Base-by-base conservation (phyloP, 2,329 filamentous ascomycete genomes). In the Penicillium sp. region DNA sequence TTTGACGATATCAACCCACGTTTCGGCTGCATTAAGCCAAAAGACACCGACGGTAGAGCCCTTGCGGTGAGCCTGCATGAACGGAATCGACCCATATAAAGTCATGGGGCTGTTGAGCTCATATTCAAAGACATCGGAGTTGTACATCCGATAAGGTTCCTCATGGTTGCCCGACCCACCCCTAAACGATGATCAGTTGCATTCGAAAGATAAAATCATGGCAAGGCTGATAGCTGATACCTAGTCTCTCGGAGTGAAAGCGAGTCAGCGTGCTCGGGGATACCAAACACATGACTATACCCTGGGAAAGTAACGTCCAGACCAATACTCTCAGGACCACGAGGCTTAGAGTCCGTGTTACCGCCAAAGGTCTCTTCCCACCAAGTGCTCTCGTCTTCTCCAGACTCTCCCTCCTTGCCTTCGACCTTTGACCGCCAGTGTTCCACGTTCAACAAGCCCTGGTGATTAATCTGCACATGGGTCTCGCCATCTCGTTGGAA, bases 31-130 rank as follows among this genome's bases (percentile, higher is more conserved):
- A 67, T 96, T 98, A 48, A 98, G 80, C 93, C 93, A 98, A 72
- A 98, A 95, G 12, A 98, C 86, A 55, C 90, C 93, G 27, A 97
- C 92, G 1, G 89, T 93, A 0, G 92, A 97, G 64, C 86, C 87
- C 69, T 92, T 95, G 62, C 87, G 87, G 66, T 98, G 92, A 15
- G 93, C 93, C 71, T 97, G 93, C 89, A 98, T 95, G 66, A 97
- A 88, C 2, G 93, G 93, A 60, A 98, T 97, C 6, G 90, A 78
- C n/a, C 93, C 93, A 65, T 98, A 98, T 1, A 98, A 79, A 0
- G 93, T 97, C 93, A 98, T 98, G 0, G 93, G 91, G 70, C 90
- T 97, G 71, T 97, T 88, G 62, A 96, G 81, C 62, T 95, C 86
- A 69, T 98, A 98, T 73, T 98, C 93, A 62, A 98, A 98, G 9